A percentile compares a stretch with the other conserved stretches of the same genome.
Conservation (phyloP, 2,329 filamentous ascomycete genomes). For the Venturia pyrina region DNA sequence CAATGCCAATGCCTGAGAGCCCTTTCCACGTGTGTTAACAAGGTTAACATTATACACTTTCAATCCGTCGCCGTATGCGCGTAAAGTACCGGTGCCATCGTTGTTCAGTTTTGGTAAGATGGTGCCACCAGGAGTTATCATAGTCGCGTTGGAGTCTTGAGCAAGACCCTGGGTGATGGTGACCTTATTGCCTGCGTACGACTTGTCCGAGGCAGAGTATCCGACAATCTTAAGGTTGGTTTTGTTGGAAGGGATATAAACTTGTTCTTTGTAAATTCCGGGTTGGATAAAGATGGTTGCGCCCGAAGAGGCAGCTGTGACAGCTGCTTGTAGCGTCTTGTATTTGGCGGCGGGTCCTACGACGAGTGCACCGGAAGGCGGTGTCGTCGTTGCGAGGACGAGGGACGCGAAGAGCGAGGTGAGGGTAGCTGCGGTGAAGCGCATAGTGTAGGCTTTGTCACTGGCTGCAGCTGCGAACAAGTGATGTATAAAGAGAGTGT, state of each 20-base stretch:
- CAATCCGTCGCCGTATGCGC: conserved; percentile 39
- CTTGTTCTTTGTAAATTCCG: conserved; percentile 53
- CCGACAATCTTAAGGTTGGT: conserved; percentile 48
- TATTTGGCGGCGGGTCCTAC: conserved; percentile 37
- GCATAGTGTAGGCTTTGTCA: not conserved
- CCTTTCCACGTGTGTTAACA: conserved; percentile 38
- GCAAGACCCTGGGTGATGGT: conserved; percentile 41
- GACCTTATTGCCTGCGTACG: conserved; percentile 48
- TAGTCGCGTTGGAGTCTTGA: conserved; percentile 33
- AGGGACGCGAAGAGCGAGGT: conserved; percentile 12
- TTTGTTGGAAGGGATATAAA: conserved; percentile 39
- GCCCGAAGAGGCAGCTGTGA: conserved; percentile 40
- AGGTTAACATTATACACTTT: conserved; percentile 56
- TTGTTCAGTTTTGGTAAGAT: conserved; percentile 41
- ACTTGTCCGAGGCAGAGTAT: conserved; percentile 42
- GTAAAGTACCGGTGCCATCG: conserved; percentile 43
- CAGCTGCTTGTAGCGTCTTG: conserved; percentile 44
- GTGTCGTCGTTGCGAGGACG: conserved; percentile 30
- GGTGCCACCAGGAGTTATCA: too few relatives aligned
- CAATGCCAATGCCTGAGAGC: conserved; percentile 44
- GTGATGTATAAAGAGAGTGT: too few relatives aligned
- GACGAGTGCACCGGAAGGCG: conserved; percentile 42
- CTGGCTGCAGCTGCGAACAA: not conserved
- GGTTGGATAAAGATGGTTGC: conserved; percentile 54
- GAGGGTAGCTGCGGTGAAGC: conserved; percentile 1